phyloP scores from a whole-genome alignment of 176 grass and related monocot genomes.

The Metroxylon sagu region DNA sequence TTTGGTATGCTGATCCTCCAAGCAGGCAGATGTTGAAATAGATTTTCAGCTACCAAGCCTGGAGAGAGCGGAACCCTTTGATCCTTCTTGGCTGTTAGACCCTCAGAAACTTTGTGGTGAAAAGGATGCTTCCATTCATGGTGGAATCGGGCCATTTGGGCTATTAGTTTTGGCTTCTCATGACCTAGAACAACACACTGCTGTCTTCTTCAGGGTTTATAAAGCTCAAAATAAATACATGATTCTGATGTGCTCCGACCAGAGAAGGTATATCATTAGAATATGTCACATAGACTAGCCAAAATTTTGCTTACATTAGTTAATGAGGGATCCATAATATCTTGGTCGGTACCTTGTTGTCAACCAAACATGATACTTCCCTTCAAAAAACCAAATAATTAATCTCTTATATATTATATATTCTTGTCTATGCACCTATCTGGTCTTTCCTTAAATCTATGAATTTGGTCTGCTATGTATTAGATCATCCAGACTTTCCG shows the following conservation, averaged over 20 bases:
- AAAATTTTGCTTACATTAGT: too few species aligned
- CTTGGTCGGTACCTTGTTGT: too few species aligned
- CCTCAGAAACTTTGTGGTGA: constrained; percentile 47
- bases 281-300: too few species aligned
- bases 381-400: too few species aligned
- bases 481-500: too few species aligned
- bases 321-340: too few species aligned
- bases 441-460: too few species aligned
- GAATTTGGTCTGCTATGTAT: too few species aligned
- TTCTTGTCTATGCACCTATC: too few species aligned
- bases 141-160: constrained; percentile 60
- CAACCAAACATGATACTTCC: too few species aligned
- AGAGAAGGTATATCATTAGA: constrained; percentile 33
- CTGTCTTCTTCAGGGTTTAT: constrained; percentile 65
- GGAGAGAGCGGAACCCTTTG: constrained; percentile 40
- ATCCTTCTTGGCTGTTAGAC: constrained; percentile 57
- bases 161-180: constrained; percentile 60
- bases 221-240: constrained; percentile 43
- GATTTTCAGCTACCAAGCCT: constrained; percentile 44
- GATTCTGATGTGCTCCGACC: constrained; percentile 67
- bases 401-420: too few species aligned
- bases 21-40: constrained; percentile 75
- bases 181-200: constrained; percentile 51
- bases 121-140: constrained; percentile 29
- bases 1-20: constrained; percentile 14